Evolutionary conservation across 2,329 filamentous ascomycete species (phyloP).

Genomic region (Coniochaeta sp.): DNA sequence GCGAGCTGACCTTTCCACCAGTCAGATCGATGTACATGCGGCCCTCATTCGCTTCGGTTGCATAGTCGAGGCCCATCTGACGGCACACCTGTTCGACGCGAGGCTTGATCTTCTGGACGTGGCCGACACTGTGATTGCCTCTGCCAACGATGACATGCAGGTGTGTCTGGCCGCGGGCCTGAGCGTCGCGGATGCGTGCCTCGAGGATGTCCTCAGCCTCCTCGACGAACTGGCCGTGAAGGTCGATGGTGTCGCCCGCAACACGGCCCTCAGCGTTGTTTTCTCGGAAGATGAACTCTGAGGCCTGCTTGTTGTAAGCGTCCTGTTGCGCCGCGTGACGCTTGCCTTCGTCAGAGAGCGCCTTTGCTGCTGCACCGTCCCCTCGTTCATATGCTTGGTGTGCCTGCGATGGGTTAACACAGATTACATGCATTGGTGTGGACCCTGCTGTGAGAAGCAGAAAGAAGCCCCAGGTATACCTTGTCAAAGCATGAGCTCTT

Average conservation of each 20-base stretch:
- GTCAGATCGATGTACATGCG: slow-evolving; percentile 82
- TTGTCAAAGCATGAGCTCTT: slow-evolving; percentile 69
- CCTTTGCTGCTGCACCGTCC: slow-evolving; percentile 76
- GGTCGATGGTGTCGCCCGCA: slow-evolving; percentile 75
- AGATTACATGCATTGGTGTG: not conserved
- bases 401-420: slow-evolving; percentile 34
- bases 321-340: slow-evolving; percentile 77
- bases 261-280: slow-evolving; percentile 79
- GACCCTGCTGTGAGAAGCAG: not conserved
- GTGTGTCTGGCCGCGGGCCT: slow-evolving; percentile 66
- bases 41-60: slow-evolving; percentile 83
- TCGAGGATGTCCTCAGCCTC: slow-evolving; percentile 90
- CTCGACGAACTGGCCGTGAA: slow-evolving; percentile 91
- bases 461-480: slow-evolving; percentile 31
- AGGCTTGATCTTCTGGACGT: slow-evolving; percentile 94
- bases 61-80: slow-evolving; percentile 74
- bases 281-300: slow-evolving; percentile 89
- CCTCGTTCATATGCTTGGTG: slow-evolving; percentile 76
- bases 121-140: slow-evolving; percentile 75
- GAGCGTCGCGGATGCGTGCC: slow-evolving; percentile 73
- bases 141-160: slow-evolving; percentile 95
- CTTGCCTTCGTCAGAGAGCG: slow-evolving; percentile 80
- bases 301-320: slow-evolving; percentile 82
- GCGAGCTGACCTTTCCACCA: slow-evolving; percentile 51
- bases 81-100: slow-evolving; percentile 80